Evolutionary conservation across 1,139 yeast genomes (phyloP).

Genomic region (Lodderomyces jiufengensis): DNA sequence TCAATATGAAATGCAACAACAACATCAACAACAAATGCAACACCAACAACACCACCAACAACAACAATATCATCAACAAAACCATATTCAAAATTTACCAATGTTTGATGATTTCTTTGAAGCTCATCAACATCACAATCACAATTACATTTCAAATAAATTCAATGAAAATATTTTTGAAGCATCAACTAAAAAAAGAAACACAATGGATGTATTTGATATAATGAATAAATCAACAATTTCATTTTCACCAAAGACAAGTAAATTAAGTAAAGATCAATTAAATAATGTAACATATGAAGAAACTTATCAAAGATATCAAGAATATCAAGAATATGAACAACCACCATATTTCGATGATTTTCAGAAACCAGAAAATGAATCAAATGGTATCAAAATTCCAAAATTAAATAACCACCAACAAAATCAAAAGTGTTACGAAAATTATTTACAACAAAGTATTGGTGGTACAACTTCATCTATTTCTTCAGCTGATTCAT

Average conservation of each 20-base stretch:
- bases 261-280: no score
- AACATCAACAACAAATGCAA: conserved; percentile 3
- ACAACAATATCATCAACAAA: conserved; percentile 4
- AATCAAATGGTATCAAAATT: not conserved
- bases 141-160: not conserved
- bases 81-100: conserved; percentile 8
- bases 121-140: conserved; percentile 10
- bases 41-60: conserved; percentile 3
- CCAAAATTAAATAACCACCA: not conserved
- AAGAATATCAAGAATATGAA: no score
- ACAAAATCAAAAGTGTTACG: not conserved
- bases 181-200: not conserved
- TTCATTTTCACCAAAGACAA: conserved; percentile 3
- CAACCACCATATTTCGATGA: conserved; percentile 12
- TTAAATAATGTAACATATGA: no score
- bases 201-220: conserved; percentile 8
- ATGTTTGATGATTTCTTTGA: conserved; percentile 15
- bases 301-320: no score
- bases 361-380: conserved; percentile 5
- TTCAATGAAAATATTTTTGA: conserved; percentile 7
- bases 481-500: conserved; percentile 25
- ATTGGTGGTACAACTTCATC: conserved; percentile 15
- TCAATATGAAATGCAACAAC: conserved; percentile 2
- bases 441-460: conserved; percentile 1
- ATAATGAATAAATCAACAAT: conserved; percentile 7